Base-by-base conservation (phyloP, 495 filamentous ascomycete species). In the Schizothecium vesticola region DNA sequence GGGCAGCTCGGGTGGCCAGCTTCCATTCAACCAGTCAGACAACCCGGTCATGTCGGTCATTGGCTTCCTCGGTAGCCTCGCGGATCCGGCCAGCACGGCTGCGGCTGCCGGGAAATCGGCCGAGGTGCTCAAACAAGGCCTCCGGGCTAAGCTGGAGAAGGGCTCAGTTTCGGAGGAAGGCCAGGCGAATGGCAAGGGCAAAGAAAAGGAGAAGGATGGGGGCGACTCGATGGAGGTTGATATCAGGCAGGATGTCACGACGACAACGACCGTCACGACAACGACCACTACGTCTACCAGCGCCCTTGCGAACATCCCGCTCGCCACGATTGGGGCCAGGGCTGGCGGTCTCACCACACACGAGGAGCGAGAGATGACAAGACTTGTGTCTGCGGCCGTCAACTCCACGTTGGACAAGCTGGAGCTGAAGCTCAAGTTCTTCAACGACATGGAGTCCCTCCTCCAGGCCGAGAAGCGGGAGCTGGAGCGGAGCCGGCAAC, bases 41-140 rank as follows among this genome's bases (percentile, higher is more conserved):
- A 99, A 98, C 80, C 93, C 95, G 1, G 92, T 97, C 60, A 88
- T 99, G 83, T 96, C 92, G 31, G 95, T 98, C 25, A 89, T 99
- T 51, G 90, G 91, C 63, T 98, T 97, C 82, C 85, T 98, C 1
- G 94, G 93, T 57, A 88, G 90, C 69, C 90, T 97, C 68, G 90
- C 92, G 1, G 93, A 97, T 71, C 93, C 94, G 3, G 86, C 88
- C 63, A 90, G 94, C 65, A 92, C 94, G 13, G 94, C 94, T 0
- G 93, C 93, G 0, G 92, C 94, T 0, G 93, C 94, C 8, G 91
- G 90, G 67, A 90, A 89, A 64, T 92, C 90, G 29, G 90, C 94
- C 7, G 91, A 93, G 22, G 89, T 92, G 68, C 93, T 97, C 80
- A 89, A 88, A 69, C 87, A 90, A 69, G 87, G 86, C 61, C 84